Evolutionary conservation across 108 stramenopile genomes (phyloP), one percentile per base, ranked within the genome.

Genomic region (Pseudonitzschia multiseries): DNA sequence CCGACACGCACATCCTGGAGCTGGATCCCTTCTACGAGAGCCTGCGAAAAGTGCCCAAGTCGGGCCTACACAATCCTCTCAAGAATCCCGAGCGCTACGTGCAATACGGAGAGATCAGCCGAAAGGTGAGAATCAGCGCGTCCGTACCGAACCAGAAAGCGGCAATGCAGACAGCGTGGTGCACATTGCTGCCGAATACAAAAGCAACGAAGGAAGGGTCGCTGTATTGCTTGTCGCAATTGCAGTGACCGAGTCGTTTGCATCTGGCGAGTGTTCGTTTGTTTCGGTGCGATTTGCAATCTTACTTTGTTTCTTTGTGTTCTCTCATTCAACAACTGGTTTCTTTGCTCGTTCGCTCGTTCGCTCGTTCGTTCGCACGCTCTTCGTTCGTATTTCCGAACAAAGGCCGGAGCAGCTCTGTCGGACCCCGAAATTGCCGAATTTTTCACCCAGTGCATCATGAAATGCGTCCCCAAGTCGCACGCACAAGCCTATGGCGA

Each of bases 391-490:
- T 15, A 20, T 52, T 43, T 40, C 28, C 52, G 20, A 48, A 15
- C 46, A 14, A 70, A 86, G 83, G 94, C 96, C 4, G 94, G 92
- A 42, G 76, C 83, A 46, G 87, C 86, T 48, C 81, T 97, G 21
- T 80, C 80, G 17, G 52, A 83, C 27, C 91, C 93, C 1, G 88
- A 92, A 18, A 88, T 89, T 15, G 84, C 89, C 27, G 93, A 97
- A 27, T 99, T 93, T 86, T 98, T 99, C 78, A 78, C 91, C 8
- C 70, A 82, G 32, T 77, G 89, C 57, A 98, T 99, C 63, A 88
- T 87, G 81, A 88, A 89, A 40, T 97, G 96, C 63, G 96, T 96
- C 0, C 99, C 99, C 20, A 99, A 99, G 74, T 89, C 88, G 59
- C 81, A 97, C 70, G 93, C 83, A 12, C 97, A 99, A 82, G 97